Evolutionary conservation across 2,329 filamentous ascomycete species (phyloP).

Genomic region (Penicillium sp.): DNA sequence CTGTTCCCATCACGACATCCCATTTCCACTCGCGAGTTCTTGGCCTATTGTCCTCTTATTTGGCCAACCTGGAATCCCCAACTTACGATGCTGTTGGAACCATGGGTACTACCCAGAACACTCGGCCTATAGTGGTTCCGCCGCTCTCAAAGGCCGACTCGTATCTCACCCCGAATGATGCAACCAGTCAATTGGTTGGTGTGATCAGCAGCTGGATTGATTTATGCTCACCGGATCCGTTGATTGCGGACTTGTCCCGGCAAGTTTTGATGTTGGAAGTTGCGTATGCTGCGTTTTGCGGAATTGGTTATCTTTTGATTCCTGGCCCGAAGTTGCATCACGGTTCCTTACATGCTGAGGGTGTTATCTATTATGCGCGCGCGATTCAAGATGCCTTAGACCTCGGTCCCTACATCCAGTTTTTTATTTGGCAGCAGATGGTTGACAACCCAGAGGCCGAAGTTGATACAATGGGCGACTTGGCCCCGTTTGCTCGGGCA

Average conservation of each 20-base stretch:
- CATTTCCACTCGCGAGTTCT: slow-evolving; percentile 60
- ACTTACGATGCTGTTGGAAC: slow-evolving; percentile 38
- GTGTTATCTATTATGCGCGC: slow-evolving; percentile 72
- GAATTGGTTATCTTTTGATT: slow-evolving; percentile 77
- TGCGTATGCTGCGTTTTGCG: slow-evolving; percentile 93
- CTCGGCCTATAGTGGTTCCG: slow-evolving; percentile 40
- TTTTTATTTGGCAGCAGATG: slow-evolving; percentile 82
- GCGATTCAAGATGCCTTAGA: slow-evolving; percentile 76
- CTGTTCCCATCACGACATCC: slow-evolving; percentile 59
- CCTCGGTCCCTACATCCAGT: slow-evolving; percentile 71
- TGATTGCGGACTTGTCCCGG: slow-evolving; percentile 80
- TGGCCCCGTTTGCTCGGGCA: slow-evolving; percentile 43
- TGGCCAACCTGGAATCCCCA: slow-evolving; percentile 43
- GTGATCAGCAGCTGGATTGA: slow-evolving; percentile 92
- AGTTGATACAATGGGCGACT: slow-evolving; percentile 43
- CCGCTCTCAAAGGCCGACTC: slow-evolving; percentile 45
- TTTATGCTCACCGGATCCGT: slow-evolving; percentile 74
- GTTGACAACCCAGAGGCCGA: slow-evolving; percentile 66
- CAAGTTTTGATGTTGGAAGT: slow-evolving; percentile 90
- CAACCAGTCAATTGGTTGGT: slow-evolving; percentile 72
- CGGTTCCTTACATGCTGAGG: slow-evolving; percentile 48
- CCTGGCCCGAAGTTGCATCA: slow-evolving; percentile 70
- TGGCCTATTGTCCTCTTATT: slow-evolving; percentile 51
- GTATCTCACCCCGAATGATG: slow-evolving; percentile 76
- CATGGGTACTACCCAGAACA: slow-evolving; percentile 42